Conservation (phyloP, 1,139 yeast genomes). For the Kodamaea ohmeri region DNA sequence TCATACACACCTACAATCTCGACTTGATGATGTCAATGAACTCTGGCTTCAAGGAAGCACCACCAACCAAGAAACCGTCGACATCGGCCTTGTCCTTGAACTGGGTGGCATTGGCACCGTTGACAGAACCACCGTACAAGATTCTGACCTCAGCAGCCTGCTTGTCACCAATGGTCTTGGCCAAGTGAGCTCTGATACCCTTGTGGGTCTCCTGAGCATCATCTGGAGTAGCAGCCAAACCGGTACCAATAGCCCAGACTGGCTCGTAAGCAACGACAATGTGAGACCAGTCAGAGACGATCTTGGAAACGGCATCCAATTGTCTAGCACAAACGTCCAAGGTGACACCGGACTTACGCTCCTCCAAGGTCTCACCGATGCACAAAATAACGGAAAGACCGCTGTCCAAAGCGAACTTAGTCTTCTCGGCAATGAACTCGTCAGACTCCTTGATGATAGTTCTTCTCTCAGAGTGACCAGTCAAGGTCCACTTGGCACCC, state of each 20-base stretch:
- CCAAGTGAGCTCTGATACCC: constrained; percentile 80
- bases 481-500: constrained; percentile 91
- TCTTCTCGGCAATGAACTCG: constrained; percentile 90
- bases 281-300: constrained; percentile 86
- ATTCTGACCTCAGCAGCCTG: constrained; percentile 81
- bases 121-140: constrained; percentile 98
- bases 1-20: constrained; percentile 54
- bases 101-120: constrained; percentile 87
- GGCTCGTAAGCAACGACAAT: constrained; percentile 98
- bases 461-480: constrained; percentile 99
- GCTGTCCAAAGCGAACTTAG: constrained; percentile 86
- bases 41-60: constrained; percentile 98
- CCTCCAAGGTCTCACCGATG: constrained; percentile 96
- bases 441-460: constrained; percentile 86
- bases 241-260: constrained; percentile 99
- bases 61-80: constrained; percentile 99
- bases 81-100: constrained; percentile 92
- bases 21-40: constrained; percentile 93
- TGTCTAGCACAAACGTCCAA: constrained; percentile 86
- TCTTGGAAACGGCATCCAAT: constrained; percentile 81
- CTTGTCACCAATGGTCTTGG: constrained; percentile 70
- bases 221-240: constrained; percentile 97
- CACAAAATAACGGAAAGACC: constrained; percentile 91
- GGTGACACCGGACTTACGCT: constrained; percentile 86
- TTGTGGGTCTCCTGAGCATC: constrained; percentile 96